Conservation (phyloP, 306 rosid species). For the Fragaria iinumae region DNA sequence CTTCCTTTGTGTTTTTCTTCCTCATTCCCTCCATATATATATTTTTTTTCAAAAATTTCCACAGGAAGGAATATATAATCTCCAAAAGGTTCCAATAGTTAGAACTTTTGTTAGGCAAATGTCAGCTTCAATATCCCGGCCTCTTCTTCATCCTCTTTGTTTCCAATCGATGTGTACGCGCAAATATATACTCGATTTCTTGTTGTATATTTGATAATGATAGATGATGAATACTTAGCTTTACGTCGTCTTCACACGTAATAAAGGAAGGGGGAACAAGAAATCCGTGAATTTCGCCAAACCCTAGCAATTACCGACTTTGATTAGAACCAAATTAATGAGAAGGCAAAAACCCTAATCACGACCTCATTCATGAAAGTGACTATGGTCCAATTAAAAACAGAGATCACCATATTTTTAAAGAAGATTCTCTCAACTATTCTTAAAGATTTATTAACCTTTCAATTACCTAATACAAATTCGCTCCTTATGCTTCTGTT, state of each 20-base stretch:
- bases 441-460: neutral
- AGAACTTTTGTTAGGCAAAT: constrained; percentile 41
- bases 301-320: constrained; percentile 34
- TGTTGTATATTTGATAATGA: neutral
- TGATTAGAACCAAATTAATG: neutral
- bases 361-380: constrained; percentile 25
- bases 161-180: neutral
- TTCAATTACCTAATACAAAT: neutral
- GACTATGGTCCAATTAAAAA: constrained; percentile 8
- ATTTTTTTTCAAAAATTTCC: too few relatives aligned
- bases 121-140: constrained; percentile 41
- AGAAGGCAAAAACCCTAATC: neutral
- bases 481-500: neutral
- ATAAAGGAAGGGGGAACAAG: constrained; percentile 32
- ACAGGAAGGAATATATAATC: constrained; percentile 24
- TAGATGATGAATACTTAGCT: constrained; percentile 24
- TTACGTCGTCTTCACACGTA: constrained; percentile 45
- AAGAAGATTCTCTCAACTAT: neutral
- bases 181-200: neutral
- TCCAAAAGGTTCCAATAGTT: neutral
- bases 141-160: neutral
- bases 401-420: constrained; percentile 7
- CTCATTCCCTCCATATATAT: neutral
- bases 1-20: constrained; percentile 23
- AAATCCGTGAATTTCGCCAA: constrained; percentile 52